These are phyloP conservation scores for Botrytis fabae DNA, from an alignment of 2,329 filamentous ascomycete genomes.

Conservation along the genomic window DNA sequence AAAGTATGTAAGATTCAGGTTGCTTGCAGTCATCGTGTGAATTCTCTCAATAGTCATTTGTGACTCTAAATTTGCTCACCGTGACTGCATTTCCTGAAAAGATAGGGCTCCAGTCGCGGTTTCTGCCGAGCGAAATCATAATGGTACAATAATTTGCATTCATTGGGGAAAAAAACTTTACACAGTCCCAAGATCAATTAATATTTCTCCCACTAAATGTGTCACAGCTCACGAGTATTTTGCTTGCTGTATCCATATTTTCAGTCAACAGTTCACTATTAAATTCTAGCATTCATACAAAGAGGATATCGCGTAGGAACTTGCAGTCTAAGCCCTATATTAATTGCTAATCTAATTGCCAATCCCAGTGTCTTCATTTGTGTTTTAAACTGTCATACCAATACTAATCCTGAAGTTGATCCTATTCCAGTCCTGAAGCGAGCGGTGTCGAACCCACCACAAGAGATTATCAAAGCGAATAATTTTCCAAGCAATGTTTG, in stretches of 20 bases:
- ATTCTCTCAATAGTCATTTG: not conserved
- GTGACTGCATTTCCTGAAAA: not conserved
- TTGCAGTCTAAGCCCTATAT: not conserved
- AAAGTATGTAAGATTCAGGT: not conserved
- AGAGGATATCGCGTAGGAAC: not conserved
- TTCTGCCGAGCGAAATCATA: not conserved
- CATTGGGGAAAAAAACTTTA: not conserved
- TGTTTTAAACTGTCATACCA: not conserved
- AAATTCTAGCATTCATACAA: not conserved
- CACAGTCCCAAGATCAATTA: too few species aligned
- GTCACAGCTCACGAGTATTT: too few species aligned
- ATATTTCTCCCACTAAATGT: too few species aligned
- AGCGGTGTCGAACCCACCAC: too few species aligned
- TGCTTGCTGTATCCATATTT: too few species aligned
- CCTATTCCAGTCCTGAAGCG: rapidly evolving
- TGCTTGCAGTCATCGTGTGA: not conserved
- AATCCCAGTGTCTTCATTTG: not conserved
- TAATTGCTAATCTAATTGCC: not conserved
- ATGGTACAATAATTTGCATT: not conserved
- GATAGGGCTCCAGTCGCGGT: not conserved
- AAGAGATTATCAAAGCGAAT: not conserved
- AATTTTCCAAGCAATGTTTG: not conserved
- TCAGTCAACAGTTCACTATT: too few species aligned
- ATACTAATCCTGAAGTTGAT: too few species aligned
- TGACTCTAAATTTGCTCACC: not conserved